Base-by-base conservation (phyloP, 306 rosid genomes). In the Casuarina equisetifolia region DNA sequence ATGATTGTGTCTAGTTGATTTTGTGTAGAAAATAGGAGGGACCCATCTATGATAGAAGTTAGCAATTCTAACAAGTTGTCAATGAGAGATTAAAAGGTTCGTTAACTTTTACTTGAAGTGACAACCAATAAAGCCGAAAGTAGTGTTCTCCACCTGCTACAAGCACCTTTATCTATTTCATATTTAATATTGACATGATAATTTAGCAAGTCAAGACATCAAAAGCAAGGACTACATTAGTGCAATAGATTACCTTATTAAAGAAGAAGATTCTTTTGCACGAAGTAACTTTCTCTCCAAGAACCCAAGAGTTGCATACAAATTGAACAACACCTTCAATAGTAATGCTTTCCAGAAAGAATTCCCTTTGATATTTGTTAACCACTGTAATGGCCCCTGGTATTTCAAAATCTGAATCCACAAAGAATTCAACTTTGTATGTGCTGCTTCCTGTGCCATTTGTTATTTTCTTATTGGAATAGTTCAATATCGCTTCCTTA, bases 241-340 rank as follows among this genome's bases (percentile, higher is more conserved):
- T 1, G 1, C 5, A 58, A 15, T 63, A 4, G 44, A 36, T 52
- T 54, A 86, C 91, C 88, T 84, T 86, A 72, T 72, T 64, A 19
- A 48, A 16, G 75, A 88, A 88, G 85, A 88, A 88, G 1, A 73
- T 17, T 75, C 87, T 78, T 68, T 86, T 84, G 0, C 36, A 6
- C 4, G 78, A 63, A 19, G 69, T 4, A 15, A 50, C 69, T 16
- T 39, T 53, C 6, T 50, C 59, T 15, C 88, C 79, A 38, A 84
- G 85, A 78, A 88, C 61, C 92, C 88, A 84, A 69, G 88, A 88
- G 25, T 86, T 73, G 92, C 90, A 84, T 16, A 58, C 8, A 68
- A 88, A 78, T 55, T 71, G 75, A 70, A 73, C 38, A 51, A 38
- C 42, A 13, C 73, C 73, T 50, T 54, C 55, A 46, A 84, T 52